phyloP scores from a whole-genome alignment of 257 asterid genomes.

The Solanum chilense region DNA sequence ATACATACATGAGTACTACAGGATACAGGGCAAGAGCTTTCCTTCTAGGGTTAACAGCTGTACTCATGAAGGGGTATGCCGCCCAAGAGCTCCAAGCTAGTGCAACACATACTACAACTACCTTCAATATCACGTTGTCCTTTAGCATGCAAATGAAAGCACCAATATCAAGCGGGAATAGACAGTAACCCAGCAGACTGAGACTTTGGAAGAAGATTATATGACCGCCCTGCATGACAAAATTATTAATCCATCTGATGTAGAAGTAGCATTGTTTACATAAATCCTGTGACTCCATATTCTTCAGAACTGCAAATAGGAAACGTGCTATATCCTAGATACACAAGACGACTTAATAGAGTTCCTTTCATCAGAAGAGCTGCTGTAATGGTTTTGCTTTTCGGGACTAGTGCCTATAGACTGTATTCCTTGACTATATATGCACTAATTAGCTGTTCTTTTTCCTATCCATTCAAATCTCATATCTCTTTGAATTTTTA shows the following conservation, averaged over 20 bases:
- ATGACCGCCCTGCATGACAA: conserved; percentile 65
- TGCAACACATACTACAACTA: conserved; percentile 63
- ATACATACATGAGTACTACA: conserved; percentile 84
- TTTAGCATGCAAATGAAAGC: conserved; percentile 77
- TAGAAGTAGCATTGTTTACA: background rate
- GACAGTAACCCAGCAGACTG: conserved; percentile 89
- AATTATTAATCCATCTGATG: background rate
- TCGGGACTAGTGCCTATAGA: background rate
- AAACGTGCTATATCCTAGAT: background rate
- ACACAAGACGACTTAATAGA: background rate
- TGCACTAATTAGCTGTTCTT: background rate
- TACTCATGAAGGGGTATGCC: conserved; percentile 97
- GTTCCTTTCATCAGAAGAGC: background rate
- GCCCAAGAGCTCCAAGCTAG: conserved; percentile 99
- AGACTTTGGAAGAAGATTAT: conserved; percentile 97
- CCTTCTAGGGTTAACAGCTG: conserved; percentile 76
- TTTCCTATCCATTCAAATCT: background rate
- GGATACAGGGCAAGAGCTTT: conserved; percentile 98
- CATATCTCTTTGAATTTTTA: background rate
- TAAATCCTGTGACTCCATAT: background rate
- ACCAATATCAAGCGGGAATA: conserved; percentile 78
- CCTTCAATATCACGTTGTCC: conserved; percentile 64
- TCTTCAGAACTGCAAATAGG: background rate
- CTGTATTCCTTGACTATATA: background rate
- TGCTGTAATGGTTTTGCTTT: background rate